Base-by-base conservation (phyloP, 2,329 filamentous ascomycete genomes). In the Tolypocladium paradoxum region DNA sequence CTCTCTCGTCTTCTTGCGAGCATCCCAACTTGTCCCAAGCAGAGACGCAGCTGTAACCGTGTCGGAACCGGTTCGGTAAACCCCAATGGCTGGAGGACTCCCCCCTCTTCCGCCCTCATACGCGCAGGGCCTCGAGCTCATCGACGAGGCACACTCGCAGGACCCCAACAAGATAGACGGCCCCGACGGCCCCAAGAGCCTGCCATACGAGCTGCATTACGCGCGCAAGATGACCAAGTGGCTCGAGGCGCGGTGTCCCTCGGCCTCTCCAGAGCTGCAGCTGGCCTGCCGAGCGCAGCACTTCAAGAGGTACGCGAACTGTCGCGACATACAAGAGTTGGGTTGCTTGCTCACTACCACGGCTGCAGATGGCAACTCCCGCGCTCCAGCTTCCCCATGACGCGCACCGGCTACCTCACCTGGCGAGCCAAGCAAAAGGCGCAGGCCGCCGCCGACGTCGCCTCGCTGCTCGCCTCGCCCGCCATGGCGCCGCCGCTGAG, bases 271-370 rank as follows among this genome's bases (percentile, higher is more conserved):
- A 1, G 70, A 80, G 27, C 75, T 95, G 52, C 82, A 82, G 57
- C 76, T 93, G 48, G 90, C 90, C 20, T 86, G 90, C 59, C 84
- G 88, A 58, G 89, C 88, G 12, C 90, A 95, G 68, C 90, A 95
- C 68, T 88, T 95, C 62, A 81, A 84, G 51, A 83, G 88, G 70
- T 78, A 58, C 24, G 50, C 48, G 14, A 29, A 0, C 33, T 14
- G 20, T 8, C 12, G n/a, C 29, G n/a, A 20, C 9, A 2, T 9
- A 12, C 11, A 22, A 20, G n/a, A 34, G 18, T 7, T 48, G n/a
- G n/a, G n/a, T n/a, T n/a, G n/a, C n/a, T n/a, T n/a, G 24, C 24
- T 50, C 29, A 38, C 14, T 12, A 7, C 7, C n/a, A 1, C 31
- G 51, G 36, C 35, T 14, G 20, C 47, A 77, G 79, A 60, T 95